phyloP scores from a whole-genome alignment of 1,284 basidiomycete genomes.

The Ustilago hordei region DNA sequence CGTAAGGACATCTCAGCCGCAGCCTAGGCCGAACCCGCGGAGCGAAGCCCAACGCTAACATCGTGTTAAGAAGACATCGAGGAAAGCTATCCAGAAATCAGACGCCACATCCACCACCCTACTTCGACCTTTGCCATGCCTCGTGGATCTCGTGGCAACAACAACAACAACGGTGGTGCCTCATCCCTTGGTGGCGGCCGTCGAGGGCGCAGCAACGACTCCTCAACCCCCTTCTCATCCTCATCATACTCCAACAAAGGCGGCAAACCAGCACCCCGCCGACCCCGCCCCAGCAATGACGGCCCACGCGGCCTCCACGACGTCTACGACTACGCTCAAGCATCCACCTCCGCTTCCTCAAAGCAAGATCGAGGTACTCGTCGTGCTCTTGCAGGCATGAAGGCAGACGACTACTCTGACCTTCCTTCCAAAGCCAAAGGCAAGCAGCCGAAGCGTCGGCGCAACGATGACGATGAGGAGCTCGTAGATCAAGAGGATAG shows the following conservation, averaged over 20 bases:
- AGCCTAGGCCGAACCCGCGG: too few species aligned
- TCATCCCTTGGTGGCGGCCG: slow-evolving; percentile 19
- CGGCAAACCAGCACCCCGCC: slow-evolving; percentile 18
- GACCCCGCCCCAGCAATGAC: slow-evolving; percentile 6
- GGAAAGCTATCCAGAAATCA: too few species aligned
- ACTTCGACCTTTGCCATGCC: background rate
- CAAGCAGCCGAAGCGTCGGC: slow-evolving; percentile 18
- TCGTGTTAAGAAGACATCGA: too few species aligned
- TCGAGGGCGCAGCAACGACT: slow-evolving; percentile 9
- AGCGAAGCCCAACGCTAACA: too few species aligned
- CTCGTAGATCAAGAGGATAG: slow-evolving; percentile 28
- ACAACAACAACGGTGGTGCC: background rate
- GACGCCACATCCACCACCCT: background rate
- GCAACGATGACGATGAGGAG: slow-evolving; percentile 11
- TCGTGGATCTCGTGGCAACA: background rate
- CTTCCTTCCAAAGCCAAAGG: slow-evolving; percentile 41
- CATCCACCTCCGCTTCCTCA: slow-evolving; percentile 31
- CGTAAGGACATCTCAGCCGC: too few species aligned
- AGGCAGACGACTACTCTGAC: slow-evolving; percentile 35
- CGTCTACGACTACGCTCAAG: slow-evolving; percentile 35
- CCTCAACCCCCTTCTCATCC: slow-evolving; percentile 29
- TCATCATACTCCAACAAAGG: slow-evolving; percentile 28
- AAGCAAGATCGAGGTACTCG: slow-evolving; percentile 33
- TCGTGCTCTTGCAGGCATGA: slow-evolving; percentile 35
- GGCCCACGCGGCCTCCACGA: slow-evolving; percentile 27